Percentiles rank a stretch among this genome's conserved stretches.
Evolutionary conservation across 768 basidiomycete genomes (phyloP).

Genomic region (Candolleomyces eurysporus): DNA sequence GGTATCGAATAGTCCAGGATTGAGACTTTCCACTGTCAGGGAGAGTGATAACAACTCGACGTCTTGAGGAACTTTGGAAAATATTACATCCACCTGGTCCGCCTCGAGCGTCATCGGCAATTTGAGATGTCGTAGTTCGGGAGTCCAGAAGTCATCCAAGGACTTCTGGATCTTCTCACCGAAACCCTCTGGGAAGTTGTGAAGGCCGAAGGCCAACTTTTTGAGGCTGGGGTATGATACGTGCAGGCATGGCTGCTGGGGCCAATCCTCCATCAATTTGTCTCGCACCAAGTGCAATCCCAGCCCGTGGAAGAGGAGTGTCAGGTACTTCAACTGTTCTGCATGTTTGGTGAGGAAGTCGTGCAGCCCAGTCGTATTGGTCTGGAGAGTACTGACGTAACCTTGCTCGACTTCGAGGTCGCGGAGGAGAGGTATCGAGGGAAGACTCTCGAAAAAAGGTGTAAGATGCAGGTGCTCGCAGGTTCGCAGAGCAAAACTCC

Average conservation of each 20-base stretch:
- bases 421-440: neutral
- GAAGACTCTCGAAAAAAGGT: neutral
- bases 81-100: neutral
- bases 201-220: neutral
- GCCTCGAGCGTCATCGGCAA: neutral
- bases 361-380: neutral
- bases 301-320: neutral
- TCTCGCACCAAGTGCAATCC: neutral
- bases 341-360: neutral
- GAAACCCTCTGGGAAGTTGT: neutral
- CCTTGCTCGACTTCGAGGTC: neutral
- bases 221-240: neutral
- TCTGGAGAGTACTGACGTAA: slow-evolving; percentile 1
- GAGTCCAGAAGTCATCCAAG: neutral
- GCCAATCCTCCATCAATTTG: neutral
- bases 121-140: neutral
- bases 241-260: neutral
- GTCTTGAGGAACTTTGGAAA: neutral
- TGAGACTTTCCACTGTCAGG: neutral
- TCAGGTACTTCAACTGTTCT: neutral
- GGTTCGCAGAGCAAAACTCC: neutral
- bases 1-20: neutral
- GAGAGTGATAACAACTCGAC: neutral
- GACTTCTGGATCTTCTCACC: neutral
- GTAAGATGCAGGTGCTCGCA: neutral